A percentile compares a stretch with the other conserved stretches of the same genome.
These are phyloP conservation scores for Pseudonectria foliicola DNA, from an alignment of 2,329 filamentous ascomycete genomes.

Conservation along the genomic window DNA sequence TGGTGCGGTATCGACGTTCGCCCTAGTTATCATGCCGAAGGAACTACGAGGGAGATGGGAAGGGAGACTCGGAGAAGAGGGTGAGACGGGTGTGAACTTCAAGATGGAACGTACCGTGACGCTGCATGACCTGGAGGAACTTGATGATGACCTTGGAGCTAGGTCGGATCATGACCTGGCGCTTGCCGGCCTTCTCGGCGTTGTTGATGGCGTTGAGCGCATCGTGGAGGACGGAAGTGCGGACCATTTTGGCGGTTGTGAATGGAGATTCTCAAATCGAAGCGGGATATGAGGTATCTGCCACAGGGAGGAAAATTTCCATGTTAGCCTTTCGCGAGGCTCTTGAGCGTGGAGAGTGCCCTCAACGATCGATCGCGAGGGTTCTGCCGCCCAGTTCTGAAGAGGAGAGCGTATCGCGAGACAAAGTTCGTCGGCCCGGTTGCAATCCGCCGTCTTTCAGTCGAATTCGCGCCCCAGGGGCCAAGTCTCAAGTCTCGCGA, in stretches of 20 bases:
- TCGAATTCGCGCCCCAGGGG: slow-evolving; percentile 15
- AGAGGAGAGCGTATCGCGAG: slow-evolving; percentile 58
- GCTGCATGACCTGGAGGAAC: slow-evolving; percentile 99
- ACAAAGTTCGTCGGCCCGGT: slow-evolving; percentile 12
- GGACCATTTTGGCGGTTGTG: slow-evolving; percentile 82
- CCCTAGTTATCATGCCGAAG: slow-evolving; percentile 99
- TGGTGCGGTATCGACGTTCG: slow-evolving; percentile 71
- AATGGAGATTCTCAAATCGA: slow-evolving; percentile 74
- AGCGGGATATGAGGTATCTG: slow-evolving; percentile 59
- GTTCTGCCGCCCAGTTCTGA: slow-evolving; percentile 64
- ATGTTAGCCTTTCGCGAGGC: slow-evolving; percentile 55
- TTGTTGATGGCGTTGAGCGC: slow-evolving; percentile 99
- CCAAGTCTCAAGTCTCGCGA: slow-evolving; percentile 34
- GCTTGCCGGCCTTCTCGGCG: slow-evolving; percentile 99
- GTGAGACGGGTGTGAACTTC: not conserved
- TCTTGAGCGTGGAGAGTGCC: slow-evolving; percentile 64
- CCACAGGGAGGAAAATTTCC: slow-evolving; percentile 24
- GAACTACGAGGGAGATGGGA: slow-evolving; percentile 12
- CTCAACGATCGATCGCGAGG: slow-evolving; percentile 49
- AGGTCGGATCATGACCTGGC: slow-evolving; percentile 96
- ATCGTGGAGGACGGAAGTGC: slow-evolving; percentile 99
- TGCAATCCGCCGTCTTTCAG: slow-evolving; percentile 12
- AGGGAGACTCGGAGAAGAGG: slow-evolving; percentile 3
- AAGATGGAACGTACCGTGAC: slow-evolving; percentile 73
- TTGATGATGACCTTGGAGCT: slow-evolving; percentile 99